A percentile compares a stretch with the other conserved stretches of the same genome.
Evolutionary conservation across 768 basidiomycete genomes (phyloP).

Genomic region (Lactarius sp.): DNA sequence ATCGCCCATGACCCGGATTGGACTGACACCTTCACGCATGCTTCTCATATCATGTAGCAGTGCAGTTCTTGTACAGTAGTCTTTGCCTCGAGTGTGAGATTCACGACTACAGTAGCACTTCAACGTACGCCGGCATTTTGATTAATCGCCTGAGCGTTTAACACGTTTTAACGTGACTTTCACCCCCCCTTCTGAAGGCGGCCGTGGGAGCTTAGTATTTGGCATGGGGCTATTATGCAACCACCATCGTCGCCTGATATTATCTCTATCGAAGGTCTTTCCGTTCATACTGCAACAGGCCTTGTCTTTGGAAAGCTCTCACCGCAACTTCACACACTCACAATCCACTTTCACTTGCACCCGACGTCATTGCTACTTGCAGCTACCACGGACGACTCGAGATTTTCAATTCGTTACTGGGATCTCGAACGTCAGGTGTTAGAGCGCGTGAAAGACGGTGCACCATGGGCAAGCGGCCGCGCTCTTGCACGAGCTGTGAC

Average conservation of each 20-base stretch:
- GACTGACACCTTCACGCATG: no score
- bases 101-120: no score
- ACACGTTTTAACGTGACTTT: no score
- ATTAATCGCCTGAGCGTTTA: no score
- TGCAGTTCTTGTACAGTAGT: no score
- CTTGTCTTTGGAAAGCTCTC: not conserved
- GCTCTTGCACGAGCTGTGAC: not conserved
- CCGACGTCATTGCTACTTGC: slow-evolving; percentile 17
- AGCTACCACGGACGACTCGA: slow-evolving; percentile 17
- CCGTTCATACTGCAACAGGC: slow-evolving; percentile 6
- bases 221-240: no score
- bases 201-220: no score
- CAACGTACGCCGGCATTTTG: no score
- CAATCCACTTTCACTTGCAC: slow-evolving; percentile 19
- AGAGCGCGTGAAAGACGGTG: slow-evolving; percentile 10
- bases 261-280: slow-evolving; percentile 15
- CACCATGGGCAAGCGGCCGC: slow-evolving; percentile 14
- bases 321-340: slow-evolving; percentile 9
- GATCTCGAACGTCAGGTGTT: slow-evolving; percentile 8
- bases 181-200: no score
- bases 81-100: no score
- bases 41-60: no score
- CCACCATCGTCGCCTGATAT: slow-evolving; percentile 6
- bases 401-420: not conserved
- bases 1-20: no score